Base-by-base conservation (phyloP, 805 yeast genomes). In the Ogataea nonfermentans region DNA sequence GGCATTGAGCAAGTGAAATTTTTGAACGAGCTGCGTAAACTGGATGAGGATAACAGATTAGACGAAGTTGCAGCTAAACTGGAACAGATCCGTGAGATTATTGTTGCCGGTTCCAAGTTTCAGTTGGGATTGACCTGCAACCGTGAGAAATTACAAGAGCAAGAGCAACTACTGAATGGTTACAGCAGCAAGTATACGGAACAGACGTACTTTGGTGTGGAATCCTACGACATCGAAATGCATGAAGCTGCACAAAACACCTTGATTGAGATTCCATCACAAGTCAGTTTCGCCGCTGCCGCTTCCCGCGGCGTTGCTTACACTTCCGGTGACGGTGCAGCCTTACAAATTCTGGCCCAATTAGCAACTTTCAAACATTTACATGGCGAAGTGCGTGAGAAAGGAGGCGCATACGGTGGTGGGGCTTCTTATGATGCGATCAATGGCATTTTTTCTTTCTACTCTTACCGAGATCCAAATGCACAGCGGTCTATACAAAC, bases 371-470 rank as follows among this genome's bases (percentile, higher is more conserved):
- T 83, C 63, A 86, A 84, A 55, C 78, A 85, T 50, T 67, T 93
- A 34, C 99, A 93, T 61, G 76, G 87, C 9, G 95, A 89, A 48
- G 79, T 93, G 26, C 76, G 99, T 49, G 99, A 93, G 57, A 79
- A 91, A 55, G 96, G 96, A 41, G 99, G 99, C 43, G 99, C 99
- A 0, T 93, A 93, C 57, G 99, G 99, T 6, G 98, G 96, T 5
- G 99, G 99, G 4, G 84, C 95, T 4, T 66, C 76, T 6, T 93
- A 81, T 59, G 85, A 82, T 57, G 88, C 91, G 0, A 58, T 86
- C 15, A 87, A 84, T 35, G 98, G 97, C 0, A 53, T 81, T 2
- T 78, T 91, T 54, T 75, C 84, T 24, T 88, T 73, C 65, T 93
- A 84, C 64, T 89, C 98, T 0, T 93, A 91, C 67, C 75, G 99